Percentiles rank a stretch among this genome's conserved stretches.
Evolutionary conservation across 139 green algal genomes (phyloP).

Genomic region (Chlamydomonas schloesseri): DNA sequence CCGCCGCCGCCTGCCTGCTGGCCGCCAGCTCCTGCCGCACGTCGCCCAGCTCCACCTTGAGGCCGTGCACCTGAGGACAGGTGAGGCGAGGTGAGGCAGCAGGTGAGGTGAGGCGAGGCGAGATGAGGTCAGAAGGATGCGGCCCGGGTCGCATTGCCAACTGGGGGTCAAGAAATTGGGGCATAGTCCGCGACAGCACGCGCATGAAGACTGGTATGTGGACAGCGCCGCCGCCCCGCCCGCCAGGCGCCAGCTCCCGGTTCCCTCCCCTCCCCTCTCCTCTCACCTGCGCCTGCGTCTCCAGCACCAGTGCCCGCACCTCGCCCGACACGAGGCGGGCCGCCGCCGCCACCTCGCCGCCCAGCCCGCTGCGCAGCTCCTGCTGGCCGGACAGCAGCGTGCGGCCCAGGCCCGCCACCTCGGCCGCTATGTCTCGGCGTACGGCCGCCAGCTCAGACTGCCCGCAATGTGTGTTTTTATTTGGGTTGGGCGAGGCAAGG

Average conservation of each 20-base stretch:
- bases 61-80: conserved; percentile 3
- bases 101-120: too few species aligned
- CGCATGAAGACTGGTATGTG: too few species aligned
- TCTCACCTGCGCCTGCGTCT: conserved; percentile 28
- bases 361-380: conserved; percentile 29
- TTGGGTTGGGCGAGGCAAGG: not conserved
- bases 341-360: conserved; percentile 26
- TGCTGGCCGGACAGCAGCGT: not conserved
- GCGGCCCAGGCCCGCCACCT: conserved; percentile 27
- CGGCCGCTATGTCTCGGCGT: conserved; percentile 13
- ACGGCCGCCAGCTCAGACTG: conserved; percentile 23
- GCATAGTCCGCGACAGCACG: too few species aligned
- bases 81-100: too few species aligned
- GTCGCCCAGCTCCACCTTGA: conserved; percentile 28
- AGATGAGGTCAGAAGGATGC: too few species aligned
- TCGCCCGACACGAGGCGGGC: conserved; percentile 18
- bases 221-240: too few species aligned
- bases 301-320: conserved; percentile 19
- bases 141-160: too few species aligned
- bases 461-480: not conserved
- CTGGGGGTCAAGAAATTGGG: too few species aligned
- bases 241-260: too few species aligned
- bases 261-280: too few species aligned
- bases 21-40: conserved; percentile 3
- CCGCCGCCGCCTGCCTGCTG: conserved; percentile 5